phyloP scores from a whole-genome alignment of 2,329 filamentous ascomycete genomes.

The Apiospora sp. region DNA sequence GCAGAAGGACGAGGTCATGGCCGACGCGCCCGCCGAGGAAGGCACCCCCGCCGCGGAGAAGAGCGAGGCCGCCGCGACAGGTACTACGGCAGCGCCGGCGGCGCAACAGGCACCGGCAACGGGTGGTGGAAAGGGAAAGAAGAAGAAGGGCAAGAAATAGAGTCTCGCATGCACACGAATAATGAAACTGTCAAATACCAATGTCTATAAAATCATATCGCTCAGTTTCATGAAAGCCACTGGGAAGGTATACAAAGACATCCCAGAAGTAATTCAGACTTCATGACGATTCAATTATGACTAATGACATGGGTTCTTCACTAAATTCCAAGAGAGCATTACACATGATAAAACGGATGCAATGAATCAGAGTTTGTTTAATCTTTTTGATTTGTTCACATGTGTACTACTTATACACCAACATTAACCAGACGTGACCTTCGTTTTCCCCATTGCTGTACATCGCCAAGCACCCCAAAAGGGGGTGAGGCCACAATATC shows the following conservation, averaged over 20 bases:
- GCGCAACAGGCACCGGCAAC: conserved; percentile 37
- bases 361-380: conserved; percentile 12
- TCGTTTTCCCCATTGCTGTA: conserved; percentile 25
- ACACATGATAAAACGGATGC: background rate
- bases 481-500: conserved; percentile 17
- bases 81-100: conserved; percentile 34
- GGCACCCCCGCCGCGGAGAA: conserved; percentile 41
- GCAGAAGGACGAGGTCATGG: conserved; percentile 51
- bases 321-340: background rate
- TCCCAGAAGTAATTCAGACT: background rate
- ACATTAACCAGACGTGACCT: conserved; percentile 27
- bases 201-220: background rate
- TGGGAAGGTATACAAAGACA: background rate
- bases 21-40: conserved; percentile 48
- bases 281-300: background rate
- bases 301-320: background rate
- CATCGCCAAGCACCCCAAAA: conserved; percentile 22
- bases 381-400: conserved; percentile 2
- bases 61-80: conserved; percentile 33
- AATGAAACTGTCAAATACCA: background rate
- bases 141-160: conserved; percentile 77
- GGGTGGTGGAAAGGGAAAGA: conserved; percentile 65
- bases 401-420: conserved; percentile 28
- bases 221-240: background rate
- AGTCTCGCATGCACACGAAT: background rate